Base-by-base conservation (phyloP, 2,329 filamentous ascomycete species). In the Fusarium liriodendri region DNA sequence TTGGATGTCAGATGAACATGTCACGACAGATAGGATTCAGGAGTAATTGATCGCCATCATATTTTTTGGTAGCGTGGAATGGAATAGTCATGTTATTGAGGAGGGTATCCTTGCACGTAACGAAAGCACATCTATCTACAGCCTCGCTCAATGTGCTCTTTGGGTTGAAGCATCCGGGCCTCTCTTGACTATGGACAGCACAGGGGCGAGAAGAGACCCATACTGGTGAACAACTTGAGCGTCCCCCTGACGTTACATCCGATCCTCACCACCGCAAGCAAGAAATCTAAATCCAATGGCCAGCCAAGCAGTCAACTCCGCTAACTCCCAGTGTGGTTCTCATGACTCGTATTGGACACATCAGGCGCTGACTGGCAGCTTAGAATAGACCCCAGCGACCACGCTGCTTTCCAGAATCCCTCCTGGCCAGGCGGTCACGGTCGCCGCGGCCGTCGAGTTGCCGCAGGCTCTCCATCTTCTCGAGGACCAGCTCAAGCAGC, bases 401-500 rank as follows among this genome's bases (percentile, higher is more conserved):
- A 20, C 85, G 82, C 70, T 85, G 83, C 76, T 85, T 86, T 52
- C 82, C 80, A 25, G 66, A 64, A 27, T 81, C 79, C 79, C 77
- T 72, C 35, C 76, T 72, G 35, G 71, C 33, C 10, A 78, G 80
- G 22, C 86, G 84, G 33, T 90, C 87, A 79, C 91, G 90, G 74
- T 93, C 92, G 63, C 93, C 92, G 62, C 93, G 87, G 11, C 92
- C 92, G 79, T 98, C 95, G 10, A 99, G 86, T 78, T 95, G 93
- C 68, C 94, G 89, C 78, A 99, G 84, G 67, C 94, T 93, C 81
- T 98, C 95, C 90, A 99, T 98, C 88, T 99, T 98, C 81, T 95
- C 93, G 33, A 99, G 87, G 6, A 98, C 97, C 65, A 98, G 87
- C 85, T 99, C 96, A 6, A 99, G 88, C 68, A 98, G 87, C 79